Base-by-base conservation (phyloP, 768 basidiomycete species). In the Austroboletus festivus region DNA sequence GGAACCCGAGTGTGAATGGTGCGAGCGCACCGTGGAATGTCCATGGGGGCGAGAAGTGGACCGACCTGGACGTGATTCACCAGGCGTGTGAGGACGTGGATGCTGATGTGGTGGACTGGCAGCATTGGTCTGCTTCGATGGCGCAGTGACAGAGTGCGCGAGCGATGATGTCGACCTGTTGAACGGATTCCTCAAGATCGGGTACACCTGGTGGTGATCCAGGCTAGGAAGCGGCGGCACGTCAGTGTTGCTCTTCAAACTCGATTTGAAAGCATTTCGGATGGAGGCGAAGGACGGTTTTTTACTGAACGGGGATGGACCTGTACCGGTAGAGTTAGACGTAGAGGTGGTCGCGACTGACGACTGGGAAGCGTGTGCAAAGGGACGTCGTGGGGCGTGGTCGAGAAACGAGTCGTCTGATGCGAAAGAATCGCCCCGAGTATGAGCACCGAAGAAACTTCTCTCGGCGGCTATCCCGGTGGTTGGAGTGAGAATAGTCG, bases 281-380 rank as follows among this genome's bases (percentile, higher is more conserved):
- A 93, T 81, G 15, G 88, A 91, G 2, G 89, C 89, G 51, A 93
- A 91, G 0, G 89, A 92, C 3, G 86, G 67, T 58, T 93, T 93
- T 71, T 89, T 89, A 37, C 80, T 72, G 60, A 89, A 86, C 1
- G 81, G 73, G n/a, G 80, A 68, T 38, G 58, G 54, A 30, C 42
- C 45, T 8, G 57, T 30, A 21, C 45, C 48, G 2, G 53, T 44
- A 24, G 62, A 64, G 0, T 38, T 44, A 3, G 57, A 47, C 0
- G 62, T 66, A 39, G 68, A 58, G 1, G 80, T 73, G 1, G 77
- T 77, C 23, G 80, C 77, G 35, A 89, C 75, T 5, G 87, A 90
- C 4, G 86, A 80, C 54, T 86, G 83, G 5, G 89, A 72, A 16
- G 83, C 80, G 65, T 90, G 87, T 4, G 77, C 80, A 58, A 84